A percentile compares a stretch with the other conserved stretches of the same genome.
Evolutionary conservation across 2,329 filamentous ascomycete genomes (phyloP).

Genomic region (Aplosporella prunicola): DNA sequence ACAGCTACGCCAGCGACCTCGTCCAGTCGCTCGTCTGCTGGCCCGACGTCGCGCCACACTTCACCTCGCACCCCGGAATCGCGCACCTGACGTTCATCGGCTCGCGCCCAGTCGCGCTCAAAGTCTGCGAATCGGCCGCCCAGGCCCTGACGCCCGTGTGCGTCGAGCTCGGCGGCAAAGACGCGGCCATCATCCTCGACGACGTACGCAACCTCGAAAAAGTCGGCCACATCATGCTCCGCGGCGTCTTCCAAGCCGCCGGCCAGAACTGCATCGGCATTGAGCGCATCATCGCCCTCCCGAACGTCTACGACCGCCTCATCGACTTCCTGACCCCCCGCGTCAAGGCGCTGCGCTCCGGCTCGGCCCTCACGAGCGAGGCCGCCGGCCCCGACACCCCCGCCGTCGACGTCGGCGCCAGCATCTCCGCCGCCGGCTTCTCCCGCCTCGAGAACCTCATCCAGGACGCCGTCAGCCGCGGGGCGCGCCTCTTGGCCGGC

Average conservation of each 20-base stretch:
- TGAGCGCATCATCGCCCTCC: constrained; percentile 78
- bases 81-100: constrained; percentile 94
- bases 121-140: constrained; percentile 78
- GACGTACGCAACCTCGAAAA: constrained; percentile 58
- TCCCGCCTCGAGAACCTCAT: constrained; percentile 67
- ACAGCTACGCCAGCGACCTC: constrained; percentile 72
- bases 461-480: constrained; percentile 62
- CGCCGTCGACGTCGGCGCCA: constrained; percentile 71
- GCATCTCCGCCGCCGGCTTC: constrained; percentile 75
- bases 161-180: constrained; percentile 90
- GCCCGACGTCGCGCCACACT: constrained; percentile 67
- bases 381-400: constrained; percentile 21
- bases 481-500: constrained; percentile 73
- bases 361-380: constrained; percentile 47
- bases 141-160: constrained; percentile 79
- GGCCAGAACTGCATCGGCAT: constrained; percentile 98
- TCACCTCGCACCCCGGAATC: constrained; percentile 78
- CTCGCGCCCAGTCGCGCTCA: constrained; percentile 73
- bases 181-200: constrained; percentile 82
- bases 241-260: constrained; percentile 87
- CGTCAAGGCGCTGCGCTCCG: constrained; percentile 65
- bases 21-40: constrained; percentile 83
- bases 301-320: constrained; percentile 65
- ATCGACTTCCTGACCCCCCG: constrained; percentile 61
- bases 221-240: constrained; percentile 73